Evolutionary conservation across 1,139 yeast species (phyloP).

Genomic region (Lodderomyces metapsilosis): DNA sequence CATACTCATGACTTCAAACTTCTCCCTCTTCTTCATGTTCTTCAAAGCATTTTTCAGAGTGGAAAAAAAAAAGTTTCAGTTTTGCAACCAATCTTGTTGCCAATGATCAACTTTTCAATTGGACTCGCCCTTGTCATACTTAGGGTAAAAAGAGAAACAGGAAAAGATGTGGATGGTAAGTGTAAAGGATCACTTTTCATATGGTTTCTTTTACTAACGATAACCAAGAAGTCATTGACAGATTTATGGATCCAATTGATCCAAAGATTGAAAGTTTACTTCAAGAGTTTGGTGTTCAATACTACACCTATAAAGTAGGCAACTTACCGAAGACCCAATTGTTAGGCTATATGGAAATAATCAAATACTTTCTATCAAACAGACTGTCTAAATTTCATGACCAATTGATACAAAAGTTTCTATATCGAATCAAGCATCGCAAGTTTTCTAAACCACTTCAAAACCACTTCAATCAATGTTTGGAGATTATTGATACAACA

Average conservation of each 20-base stretch:
- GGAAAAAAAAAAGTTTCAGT: no score
- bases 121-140: constrained; percentile 16
- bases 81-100: constrained; percentile 4
- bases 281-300: constrained; percentile 9
- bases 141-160: constrained; percentile 4
- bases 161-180: constrained; percentile 1
- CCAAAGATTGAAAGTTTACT: constrained; percentile 6
- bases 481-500: constrained; percentile 7
- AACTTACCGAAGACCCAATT: not conserved
- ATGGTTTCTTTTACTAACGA: constrained; percentile 3
- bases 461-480: constrained; percentile 7
- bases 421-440: constrained; percentile 2
- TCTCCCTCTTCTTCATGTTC: no score
- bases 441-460: constrained; percentile 6
- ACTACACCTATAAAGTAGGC: constrained; percentile 8
- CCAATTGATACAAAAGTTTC: constrained; percentile 7
- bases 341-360: constrained; percentile 3
- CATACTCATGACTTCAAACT: no score
- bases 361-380: constrained; percentile 10
- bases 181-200: no score
- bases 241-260: constrained; percentile 10
- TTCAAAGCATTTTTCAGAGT: no score
- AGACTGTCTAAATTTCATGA: constrained; percentile 8
- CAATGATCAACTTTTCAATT: constrained; percentile 8
- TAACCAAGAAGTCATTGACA: constrained; percentile 6